phyloP scores from a whole-genome alignment of 2,329 filamentous ascomycete species.

The Diaporthe citri region DNA sequence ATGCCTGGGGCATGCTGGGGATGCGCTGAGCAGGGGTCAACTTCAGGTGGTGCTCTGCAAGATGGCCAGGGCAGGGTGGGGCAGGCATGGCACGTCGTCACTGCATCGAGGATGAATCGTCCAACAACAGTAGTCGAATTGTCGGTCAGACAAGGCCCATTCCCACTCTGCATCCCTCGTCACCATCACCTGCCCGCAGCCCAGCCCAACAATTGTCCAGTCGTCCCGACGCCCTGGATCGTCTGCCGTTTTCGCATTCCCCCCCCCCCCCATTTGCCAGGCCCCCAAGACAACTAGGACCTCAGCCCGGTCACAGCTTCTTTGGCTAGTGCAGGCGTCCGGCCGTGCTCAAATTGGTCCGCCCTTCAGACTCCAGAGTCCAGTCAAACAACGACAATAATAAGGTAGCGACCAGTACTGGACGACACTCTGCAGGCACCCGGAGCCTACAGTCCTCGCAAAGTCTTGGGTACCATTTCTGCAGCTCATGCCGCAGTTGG shows the following conservation, averaged over 20 bases:
- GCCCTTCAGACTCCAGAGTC: background rate
- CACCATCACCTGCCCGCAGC: background rate
- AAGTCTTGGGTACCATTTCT: constrained; percentile 36
- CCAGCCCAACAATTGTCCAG: constrained; percentile 20
- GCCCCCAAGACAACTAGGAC: background rate
- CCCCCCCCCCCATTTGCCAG: background rate
- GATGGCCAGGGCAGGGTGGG: constrained; percentile 16
- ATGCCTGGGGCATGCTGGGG: constrained; percentile 26
- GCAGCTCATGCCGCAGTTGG: constrained; percentile 25
- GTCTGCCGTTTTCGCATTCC: background rate
- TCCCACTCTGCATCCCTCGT: constrained; percentile 23
- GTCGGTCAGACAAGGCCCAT: constrained; percentile 24
- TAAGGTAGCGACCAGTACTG: background rate
- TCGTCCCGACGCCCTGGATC: constrained; percentile 14
- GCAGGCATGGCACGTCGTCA: constrained; percentile 13
- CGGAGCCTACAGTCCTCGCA: background rate
- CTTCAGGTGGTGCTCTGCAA: constrained; percentile 16
- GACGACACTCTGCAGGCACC: background rate
- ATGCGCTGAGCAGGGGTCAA: constrained; percentile 17
- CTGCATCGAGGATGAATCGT: constrained; percentile 26
- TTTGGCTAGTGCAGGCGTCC: background rate
- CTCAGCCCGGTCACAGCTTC: constrained; percentile 11
- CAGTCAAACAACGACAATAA: background rate
- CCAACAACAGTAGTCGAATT: constrained; percentile 24
- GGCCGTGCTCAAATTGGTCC: background rate